These are phyloP conservation scores for Phytophthora pini DNA, from an alignment of 352 stramenopile genomes.

Conservation along the genomic window DNA sequence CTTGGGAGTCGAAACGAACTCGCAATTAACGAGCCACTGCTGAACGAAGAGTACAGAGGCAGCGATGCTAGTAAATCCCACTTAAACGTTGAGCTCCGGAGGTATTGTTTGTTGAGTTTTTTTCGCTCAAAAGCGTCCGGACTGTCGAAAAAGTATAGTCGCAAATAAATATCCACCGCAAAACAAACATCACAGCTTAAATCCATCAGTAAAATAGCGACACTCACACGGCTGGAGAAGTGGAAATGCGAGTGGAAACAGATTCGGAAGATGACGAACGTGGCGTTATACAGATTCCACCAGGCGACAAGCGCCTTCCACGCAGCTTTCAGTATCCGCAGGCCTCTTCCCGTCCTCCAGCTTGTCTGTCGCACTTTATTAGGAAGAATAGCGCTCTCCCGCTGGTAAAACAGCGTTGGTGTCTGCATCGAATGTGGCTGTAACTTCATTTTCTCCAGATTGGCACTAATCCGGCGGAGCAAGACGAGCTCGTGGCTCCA, in stretches of 20 bases:
- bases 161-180: conserved; percentile 60
- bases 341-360: too few species aligned
- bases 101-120: conserved; percentile 51
- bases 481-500: conserved; percentile 44
- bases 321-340: too few species aligned
- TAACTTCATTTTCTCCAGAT: conserved; percentile 60
- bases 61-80: conserved; percentile 51
- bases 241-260: conserved; percentile 52
- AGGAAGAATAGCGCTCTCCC: conserved; percentile 37
- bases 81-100: conserved; percentile 39
- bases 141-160: conserved; percentile 76
- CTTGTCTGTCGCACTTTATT: not conserved
- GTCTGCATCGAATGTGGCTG: conserved; percentile 59
- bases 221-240: conserved; percentile 13
- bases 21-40: conserved; percentile 36
- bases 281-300: conserved; percentile 72
- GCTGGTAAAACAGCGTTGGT: conserved; percentile 61
- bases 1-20: conserved; percentile 58
- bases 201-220: conserved; percentile 27
- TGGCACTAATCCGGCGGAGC: conserved; percentile 41
- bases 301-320: conserved; percentile 58
- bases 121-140: conserved; percentile 40
- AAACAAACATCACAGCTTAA: conserved; percentile 54
- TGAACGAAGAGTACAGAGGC: conserved; percentile 64
- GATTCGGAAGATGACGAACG: conserved; percentile 72